Base-by-base conservation (phyloP, 2,329 filamentous ascomycete species). In the Hansfordia pulvinata region DNA sequence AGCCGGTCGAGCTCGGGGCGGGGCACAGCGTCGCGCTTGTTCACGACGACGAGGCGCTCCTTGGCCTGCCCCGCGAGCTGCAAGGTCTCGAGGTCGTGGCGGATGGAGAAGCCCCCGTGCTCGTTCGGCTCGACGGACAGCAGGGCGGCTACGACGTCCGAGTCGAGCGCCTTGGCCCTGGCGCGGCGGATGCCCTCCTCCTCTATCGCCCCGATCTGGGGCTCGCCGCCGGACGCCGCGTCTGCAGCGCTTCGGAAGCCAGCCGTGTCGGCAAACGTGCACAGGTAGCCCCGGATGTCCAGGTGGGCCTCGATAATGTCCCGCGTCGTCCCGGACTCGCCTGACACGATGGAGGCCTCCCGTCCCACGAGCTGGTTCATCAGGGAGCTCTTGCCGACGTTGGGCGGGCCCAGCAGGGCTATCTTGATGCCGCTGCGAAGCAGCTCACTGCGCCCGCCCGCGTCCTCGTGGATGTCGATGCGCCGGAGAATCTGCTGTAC, bases 181-280 rank as follows among this genome's bases (percentile, higher is more conserved):
- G 90, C 90, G 26, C 90, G 67, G 26, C 79, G 72, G 44, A 98
- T 96, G 2, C 90, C 90, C 50, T 98, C 90, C 46, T 76, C 61
- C 46, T 98, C 90, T 15, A 98, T 65, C 8, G 66, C 60, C 1
- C 85, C 82, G 32, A 93, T 71, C 18, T 38, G 39, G 17, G 19
- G 29, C 26, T 32, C 38, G 29, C 22, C 23, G 19, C 27, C 18
- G 16, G 20, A 25, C 21, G 32, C 33, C 24, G 28, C 27, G 6
- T 19, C 32, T 14, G 39, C 35, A 19, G 40, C 50, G 25, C 64
- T 69, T 26, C 85, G 66, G 38, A 98, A 71, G 1, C 90, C 90
- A 12, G 90, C 90, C 42, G 90, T 96, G 54, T 98, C 90, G 10
- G 88, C 86, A 44, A 98, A 76, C n/a, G 81, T 82, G 50, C 86